Conservation (phyloP, 192 early-diverging fungal species). For the Linnemannia zychae region DNA sequence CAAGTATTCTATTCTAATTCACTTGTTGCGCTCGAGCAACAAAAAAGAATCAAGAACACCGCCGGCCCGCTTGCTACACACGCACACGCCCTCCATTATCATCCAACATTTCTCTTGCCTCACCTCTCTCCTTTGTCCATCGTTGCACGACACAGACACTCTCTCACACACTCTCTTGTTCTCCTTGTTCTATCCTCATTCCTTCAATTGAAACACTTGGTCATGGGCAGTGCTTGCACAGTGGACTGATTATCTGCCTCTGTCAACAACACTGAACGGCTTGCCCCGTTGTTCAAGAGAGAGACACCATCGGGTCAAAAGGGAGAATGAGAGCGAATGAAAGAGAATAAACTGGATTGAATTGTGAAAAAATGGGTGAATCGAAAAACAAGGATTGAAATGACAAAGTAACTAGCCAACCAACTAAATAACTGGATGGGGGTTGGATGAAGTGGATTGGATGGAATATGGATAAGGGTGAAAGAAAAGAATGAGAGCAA, state of each 20-base stretch:
- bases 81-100: background rate
- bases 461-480: background rate
- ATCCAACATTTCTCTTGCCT: background rate
- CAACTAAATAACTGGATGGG: background rate
- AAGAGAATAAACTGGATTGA: background rate
- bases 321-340: background rate
- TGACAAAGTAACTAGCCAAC: background rate
- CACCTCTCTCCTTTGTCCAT: background rate
- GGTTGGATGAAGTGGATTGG: background rate
- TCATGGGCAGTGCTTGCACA: too few relatives aligned
- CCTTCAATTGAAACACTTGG: too few relatives aligned
- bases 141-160: too few relatives aligned
- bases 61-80: background rate
- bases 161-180: too few relatives aligned
- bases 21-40: conserved; percentile 4
- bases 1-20: conserved; percentile 4
- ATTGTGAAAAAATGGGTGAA: conserved; percentile 2
- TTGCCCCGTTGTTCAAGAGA: background rate
- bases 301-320: background rate
- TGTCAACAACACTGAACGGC: too few relatives aligned
- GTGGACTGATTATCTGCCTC: too few relatives aligned
- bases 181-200: too few relatives aligned
- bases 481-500: background rate
- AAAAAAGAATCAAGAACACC: background rate
- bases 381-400: background rate